Percentiles rank a stretch among this genome's conserved stretches.
These are phyloP conservation scores for Catunica adiposa DNA, from an alignment of 2,329 filamentous ascomycete species.

Conservation along the genomic window DNA sequence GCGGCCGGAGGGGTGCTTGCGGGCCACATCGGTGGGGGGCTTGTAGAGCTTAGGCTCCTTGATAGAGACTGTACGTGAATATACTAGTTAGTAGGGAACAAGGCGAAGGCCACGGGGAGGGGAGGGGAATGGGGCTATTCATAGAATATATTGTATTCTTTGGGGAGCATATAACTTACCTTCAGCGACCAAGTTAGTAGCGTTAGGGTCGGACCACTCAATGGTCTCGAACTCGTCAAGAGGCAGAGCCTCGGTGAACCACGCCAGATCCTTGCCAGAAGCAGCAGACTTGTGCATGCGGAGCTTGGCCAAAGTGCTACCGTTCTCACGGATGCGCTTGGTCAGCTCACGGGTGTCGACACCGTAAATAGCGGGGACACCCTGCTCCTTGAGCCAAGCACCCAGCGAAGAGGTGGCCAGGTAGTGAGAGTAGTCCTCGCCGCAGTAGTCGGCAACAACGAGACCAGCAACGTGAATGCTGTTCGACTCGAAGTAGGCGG, in stretches of 20 bases:
- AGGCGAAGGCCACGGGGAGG: background rate
- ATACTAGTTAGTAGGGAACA: conserved; percentile 7
- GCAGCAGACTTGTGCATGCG: conserved; percentile 45
- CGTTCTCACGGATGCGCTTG: conserved; percentile 83
- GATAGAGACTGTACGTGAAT: conserved; percentile 59
- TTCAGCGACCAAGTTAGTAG: conserved; percentile 81
- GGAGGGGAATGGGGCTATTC: background rate
- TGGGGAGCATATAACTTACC: conserved; percentile 45
- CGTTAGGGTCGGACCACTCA: conserved; percentile 85
- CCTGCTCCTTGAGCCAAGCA: conserved; percentile 91
- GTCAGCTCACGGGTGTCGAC: conserved; percentile 88
- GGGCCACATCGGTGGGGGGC: conserved; percentile 50
- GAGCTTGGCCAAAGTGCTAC: conserved; percentile 90
- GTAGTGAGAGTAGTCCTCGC: conserved; percentile 90
- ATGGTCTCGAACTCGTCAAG: conserved; percentile 52
- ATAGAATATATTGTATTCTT: background rate
- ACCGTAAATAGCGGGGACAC: conserved; percentile 82
- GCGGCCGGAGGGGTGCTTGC: conserved; percentile 79
- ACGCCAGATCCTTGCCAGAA: conserved; percentile 10
- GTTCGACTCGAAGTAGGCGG: conserved; percentile 81
- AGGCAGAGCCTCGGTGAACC: conserved; percentile 19
- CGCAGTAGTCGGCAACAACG: conserved; percentile 78
- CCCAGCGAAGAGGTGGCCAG: conserved; percentile 81
- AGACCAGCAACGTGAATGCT: conserved; percentile 90
- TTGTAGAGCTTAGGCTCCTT: conserved; percentile 73